Base-by-base conservation (phyloP, 1,284 basidiomycete species). In the Ustilago hordei region DNA sequence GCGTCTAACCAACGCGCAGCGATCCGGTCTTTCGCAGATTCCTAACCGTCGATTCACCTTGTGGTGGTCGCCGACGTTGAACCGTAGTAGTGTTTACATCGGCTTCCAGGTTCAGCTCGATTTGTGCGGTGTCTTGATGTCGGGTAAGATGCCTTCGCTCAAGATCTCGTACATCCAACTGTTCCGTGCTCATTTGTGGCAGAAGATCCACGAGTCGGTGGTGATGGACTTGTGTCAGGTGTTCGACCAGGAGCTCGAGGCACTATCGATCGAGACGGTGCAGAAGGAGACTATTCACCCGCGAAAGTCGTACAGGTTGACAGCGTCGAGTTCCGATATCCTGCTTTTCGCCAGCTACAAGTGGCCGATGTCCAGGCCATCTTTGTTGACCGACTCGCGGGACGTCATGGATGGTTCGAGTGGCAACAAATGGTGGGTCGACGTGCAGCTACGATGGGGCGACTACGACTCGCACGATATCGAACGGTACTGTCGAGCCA, bases 221-320 rank as follows among this genome's bases (percentile, higher is more conserved):
- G 94, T 95, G 79, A 98, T 98, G 95, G 96, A 98, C 89, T 87
- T 98, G 81, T 86, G 88, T 63, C 96, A 99, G 90, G 96, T 99
- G 19, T 97, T 99, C 82, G 97, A 99, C 88, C 96, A 98, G 87
- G 96, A 99, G 84, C 90, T 99, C 43, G 97, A 99, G 86, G 95
- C 97, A 0, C 88, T 99, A 6, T 95, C 98, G 83, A 99, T 99
- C 84, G 97, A 99, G 89, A 98, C 95, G 0, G 97, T 99, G 2
- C 97, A 99, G 87, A 99, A 99, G 88, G 96, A 99, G 88, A 98
- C 96, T 0, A 98, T 99, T 78, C 96, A 88, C 87, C 96, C 97
- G 83, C 93, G 96, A 88, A 99, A 98, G 90, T 97, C 94, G 89
- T 99, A 99, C 91, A 98, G 98, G 90, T 98, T 99, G 95, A 99